A percentile compares a stretch with the other conserved stretches of the same genome.
Evolutionary conservation across 2,329 filamentous ascomycete species (phyloP).

Genomic region (Aplosporella prunicola): DNA sequence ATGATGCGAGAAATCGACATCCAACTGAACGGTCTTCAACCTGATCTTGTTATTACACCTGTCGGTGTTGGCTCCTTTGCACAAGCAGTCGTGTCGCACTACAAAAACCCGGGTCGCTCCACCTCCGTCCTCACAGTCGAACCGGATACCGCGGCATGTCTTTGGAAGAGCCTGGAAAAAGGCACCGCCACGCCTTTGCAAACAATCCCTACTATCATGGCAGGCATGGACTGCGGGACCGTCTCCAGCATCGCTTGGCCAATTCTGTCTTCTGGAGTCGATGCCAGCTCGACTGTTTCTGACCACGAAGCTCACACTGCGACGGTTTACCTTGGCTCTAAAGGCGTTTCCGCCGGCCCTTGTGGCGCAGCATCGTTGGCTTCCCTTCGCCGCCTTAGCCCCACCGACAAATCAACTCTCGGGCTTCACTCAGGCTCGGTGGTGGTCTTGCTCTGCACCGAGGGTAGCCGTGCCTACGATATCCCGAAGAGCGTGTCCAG

Average conservation of each 20-base stretch:
- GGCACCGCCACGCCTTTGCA: slow-evolving; percentile 39
- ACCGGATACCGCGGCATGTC: slow-evolving; percentile 50
- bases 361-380: slow-evolving; percentile 48
- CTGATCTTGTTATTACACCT: slow-evolving; percentile 47
- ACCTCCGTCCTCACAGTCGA: slow-evolving; percentile 52
- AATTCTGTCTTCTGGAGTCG: slow-evolving; percentile 43
- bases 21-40: slow-evolving; percentile 26
- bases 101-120: slow-evolving; percentile 34
- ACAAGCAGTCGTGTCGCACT: slow-evolving; percentile 55
- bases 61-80: slow-evolving; percentile 62
- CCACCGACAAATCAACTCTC: slow-evolving; percentile 18
- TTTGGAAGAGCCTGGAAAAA: slow-evolving; percentile 41
- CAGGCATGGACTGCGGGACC: slow-evolving; percentile 59
- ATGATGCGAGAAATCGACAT: slow-evolving; percentile 56
- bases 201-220: slow-evolving; percentile 61
- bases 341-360: slow-evolving; percentile 44
- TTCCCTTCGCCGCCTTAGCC: slow-evolving; percentile 40
- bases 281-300: slow-evolving; percentile 48
- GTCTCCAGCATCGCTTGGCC: slow-evolving; percentile 55
- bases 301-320: slow-evolving; percentile 51
- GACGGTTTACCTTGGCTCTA: slow-evolving; percentile 39
- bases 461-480: slow-evolving; percentile 47
- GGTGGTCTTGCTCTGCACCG: slow-evolving; percentile 54
- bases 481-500: slow-evolving; percentile 25
- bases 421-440: slow-evolving; percentile 37